Percentiles rank a stretch among this genome's conserved stretches.
Conservation (phyloP, 352 stramenopile genomes). For the Globisporangium lucens region DNA sequence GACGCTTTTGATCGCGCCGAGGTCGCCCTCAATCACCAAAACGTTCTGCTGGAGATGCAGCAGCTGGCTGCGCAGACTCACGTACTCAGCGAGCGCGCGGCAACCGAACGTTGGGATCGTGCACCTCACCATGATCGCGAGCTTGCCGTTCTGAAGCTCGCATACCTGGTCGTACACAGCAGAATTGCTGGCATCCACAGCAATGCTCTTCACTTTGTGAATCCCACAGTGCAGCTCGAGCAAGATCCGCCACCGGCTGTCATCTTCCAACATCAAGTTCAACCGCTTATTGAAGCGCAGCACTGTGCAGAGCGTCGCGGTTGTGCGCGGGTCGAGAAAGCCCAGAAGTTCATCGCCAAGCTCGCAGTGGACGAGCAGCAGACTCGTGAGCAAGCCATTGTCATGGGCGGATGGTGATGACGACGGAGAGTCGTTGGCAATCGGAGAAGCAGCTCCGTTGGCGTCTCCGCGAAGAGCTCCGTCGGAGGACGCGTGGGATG, state of each 20-base stretch:
- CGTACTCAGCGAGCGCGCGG: constrained; percentile 30
- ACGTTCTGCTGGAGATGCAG: constrained; percentile 36
- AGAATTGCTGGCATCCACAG: background rate
- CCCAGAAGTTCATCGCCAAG: constrained; percentile 14
- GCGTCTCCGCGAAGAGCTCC: background rate
- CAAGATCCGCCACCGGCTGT: background rate
- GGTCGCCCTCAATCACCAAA: constrained; percentile 37
- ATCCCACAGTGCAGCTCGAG: constrained; percentile 11
- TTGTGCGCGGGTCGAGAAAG: constrained; percentile 14
- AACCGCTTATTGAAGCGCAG: constrained; percentile 1
- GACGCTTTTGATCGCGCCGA: constrained; percentile 35
- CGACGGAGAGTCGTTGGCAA: background rate
- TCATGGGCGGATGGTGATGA: background rate
- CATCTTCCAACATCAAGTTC: constrained; percentile 7
- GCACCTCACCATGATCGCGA: background rate
- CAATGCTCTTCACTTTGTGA: background rate
- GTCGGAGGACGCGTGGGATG: background rate
- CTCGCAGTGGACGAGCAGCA: constrained; percentile 10
- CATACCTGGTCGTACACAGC: background rate
- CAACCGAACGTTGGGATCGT: constrained; percentile 7
- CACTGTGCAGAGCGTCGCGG: background rate
- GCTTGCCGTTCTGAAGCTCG: background rate
- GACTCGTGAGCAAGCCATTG: background rate
- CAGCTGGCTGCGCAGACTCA: constrained; percentile 39
- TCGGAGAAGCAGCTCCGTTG: background rate